phyloP scores from a whole-genome alignment of 2,329 filamentous ascomycete species.

The Clarireedia monteithiana region DNA sequence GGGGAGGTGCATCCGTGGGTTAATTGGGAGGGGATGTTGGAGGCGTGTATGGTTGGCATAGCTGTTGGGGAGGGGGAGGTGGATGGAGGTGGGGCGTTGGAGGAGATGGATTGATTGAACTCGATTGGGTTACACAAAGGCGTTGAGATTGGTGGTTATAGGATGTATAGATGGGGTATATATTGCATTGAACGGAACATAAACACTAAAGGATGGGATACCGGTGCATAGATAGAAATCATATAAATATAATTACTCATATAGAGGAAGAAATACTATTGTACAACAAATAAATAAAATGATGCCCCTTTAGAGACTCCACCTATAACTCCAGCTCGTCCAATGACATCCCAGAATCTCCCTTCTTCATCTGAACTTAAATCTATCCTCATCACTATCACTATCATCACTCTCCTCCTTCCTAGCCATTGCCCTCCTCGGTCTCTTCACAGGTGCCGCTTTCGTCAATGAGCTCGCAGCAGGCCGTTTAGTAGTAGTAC shows the following conservation, averaged over 20 bases:
- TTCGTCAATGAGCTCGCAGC: slow-evolving; percentile 19
- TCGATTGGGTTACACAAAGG: too few species aligned
- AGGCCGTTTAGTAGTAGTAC: slow-evolving; percentile 14
- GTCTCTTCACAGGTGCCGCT: slow-evolving; percentile 22
- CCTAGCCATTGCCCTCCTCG: slow-evolving; percentile 9
- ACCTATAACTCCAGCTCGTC: not conserved
- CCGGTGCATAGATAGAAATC: too few species aligned
- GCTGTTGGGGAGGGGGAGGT: slow-evolving; percentile 48
- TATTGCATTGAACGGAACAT: not conserved
- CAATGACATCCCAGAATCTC: not conserved
- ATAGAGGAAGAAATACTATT: not conserved
- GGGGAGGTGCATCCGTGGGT: slow-evolving; percentile 64
- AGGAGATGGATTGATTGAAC: slow-evolving; percentile 49
- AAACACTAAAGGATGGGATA: not conserved
- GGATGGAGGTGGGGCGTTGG: slow-evolving; percentile 38
- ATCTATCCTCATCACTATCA: slow-evolving; percentile 27
- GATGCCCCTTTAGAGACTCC: not conserved
- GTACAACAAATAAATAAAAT: not conserved
- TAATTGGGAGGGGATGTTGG: slow-evolving; percentile 63
- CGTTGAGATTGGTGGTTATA: too few species aligned
- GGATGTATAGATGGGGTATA: not conserved
- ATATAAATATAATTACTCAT: too few species aligned
- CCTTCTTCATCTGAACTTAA: slow-evolving; percentile 8
- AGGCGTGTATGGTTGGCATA: slow-evolving; percentile 54
- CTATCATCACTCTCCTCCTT: slow-evolving; percentile 22